Base-by-base conservation (phyloP, 805 yeast genomes). In the Metschnikowia borealis region DNA sequence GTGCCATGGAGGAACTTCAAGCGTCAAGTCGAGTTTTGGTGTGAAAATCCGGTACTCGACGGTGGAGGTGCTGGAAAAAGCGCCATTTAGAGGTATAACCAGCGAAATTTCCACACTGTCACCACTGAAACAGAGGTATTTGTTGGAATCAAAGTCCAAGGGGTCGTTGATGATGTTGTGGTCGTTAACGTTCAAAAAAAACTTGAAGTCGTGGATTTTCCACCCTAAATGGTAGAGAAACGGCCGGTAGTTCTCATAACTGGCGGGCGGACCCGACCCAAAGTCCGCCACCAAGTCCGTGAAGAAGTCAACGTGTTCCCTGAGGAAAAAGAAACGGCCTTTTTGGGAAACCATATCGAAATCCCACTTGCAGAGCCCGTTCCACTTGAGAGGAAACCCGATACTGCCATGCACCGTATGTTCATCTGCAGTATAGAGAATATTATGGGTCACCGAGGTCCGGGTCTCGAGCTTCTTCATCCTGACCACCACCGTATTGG, bases 1-100 rank as follows among this genome's bases (percentile, higher is more conserved):
- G 61, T 89, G 95, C 96, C 98, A 94, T 1, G 92, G 85, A 0
- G 99, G 98, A 0, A 94, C 81, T 50, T 83, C 85, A 2, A 91
- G 64, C 0, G 79, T 70, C 43, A 94, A 60, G 44, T 83, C 78
- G 56, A 89, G 80, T 44, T 68, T 68, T 0, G 87, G 81, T 0
- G 96, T 84, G 2, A 55, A 54, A 2, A 85, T 55, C 1, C 67
- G 65, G 57, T 75, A 88, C 14, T 74, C 68, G 14, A 85, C 70
- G 0, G 78, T 75, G 1, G 81, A 79, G 2, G 78, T 75, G 46
- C 77, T 79, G 35, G 78, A 68, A 36, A 79, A 75, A 15, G 82
- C 73, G 0, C 79, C 75, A 13, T 76, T 76, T 54, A 83, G 60
- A 0, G 98, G 97, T 1, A 89, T 71, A 0, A 61, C 62, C 18